Base-by-base conservation (phyloP, 2,329 filamentous ascomycete species). In the Cytospora piceae region DNA sequence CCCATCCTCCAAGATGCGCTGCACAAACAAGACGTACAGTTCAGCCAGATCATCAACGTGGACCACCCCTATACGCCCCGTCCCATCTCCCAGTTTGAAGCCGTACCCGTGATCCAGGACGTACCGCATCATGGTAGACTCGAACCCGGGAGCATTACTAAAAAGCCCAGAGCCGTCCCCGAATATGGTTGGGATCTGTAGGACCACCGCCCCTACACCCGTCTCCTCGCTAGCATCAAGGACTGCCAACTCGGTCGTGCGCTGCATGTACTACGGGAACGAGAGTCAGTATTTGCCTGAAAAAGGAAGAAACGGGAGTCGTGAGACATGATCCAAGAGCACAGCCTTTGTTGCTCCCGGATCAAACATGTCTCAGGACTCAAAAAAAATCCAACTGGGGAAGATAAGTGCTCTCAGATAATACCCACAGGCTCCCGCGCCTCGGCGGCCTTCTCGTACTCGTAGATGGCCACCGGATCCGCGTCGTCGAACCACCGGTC, bases 161-260 rank as follows among this genome's bases (percentile, higher is more conserved):
- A 81, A 82, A 0, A 75, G 69, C 1, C 81, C 82, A 0, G 72
- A 74, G 8, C 81, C 80, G 1, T 69, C 64, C 22, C 83, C 83
- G 69, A 79, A 85, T 56, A 85, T 81, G 4, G 77, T 76, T 0
- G 80, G 81, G 0, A 77, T 74, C 76, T 81, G 81, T 54, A 85
- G 73, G 56, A 82, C 75, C 54, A 79, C 73, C 0, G 82, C 81
- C 64, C 78, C 77, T 2, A 86, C 77, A 3, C 77, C 75, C 0
- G 74, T 54, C 22, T 74, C 72, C 20, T 79, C 67, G 1, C 80
- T 79, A 0, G 72, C 71, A 7, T 80, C 74, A 1, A 82, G 69
- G 15, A 82, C 78, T 4, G 73, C 71, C 8, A 85, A 68, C 64
- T 83, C 81, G 2, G 79, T 77, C 0, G 77, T 78, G 15, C 82